phyloP scores from a whole-genome alignment of 2,329 filamentous ascomycete species.

The Aureobasidium lini region DNA sequence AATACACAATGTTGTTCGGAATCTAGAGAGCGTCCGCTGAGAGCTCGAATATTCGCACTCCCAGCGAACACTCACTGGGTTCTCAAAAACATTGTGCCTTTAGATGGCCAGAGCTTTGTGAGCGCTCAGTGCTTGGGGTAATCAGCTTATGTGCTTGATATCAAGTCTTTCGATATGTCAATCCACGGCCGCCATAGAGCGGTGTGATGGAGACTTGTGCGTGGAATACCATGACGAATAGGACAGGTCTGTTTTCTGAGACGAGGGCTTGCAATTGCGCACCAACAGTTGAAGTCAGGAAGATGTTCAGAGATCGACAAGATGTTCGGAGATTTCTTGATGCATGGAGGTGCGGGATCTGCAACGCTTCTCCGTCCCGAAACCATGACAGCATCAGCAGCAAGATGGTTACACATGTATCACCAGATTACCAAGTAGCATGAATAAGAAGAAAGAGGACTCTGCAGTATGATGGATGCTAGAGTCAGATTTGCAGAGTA shows the following conservation, averaged over 20 bases:
- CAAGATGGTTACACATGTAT: background rate
- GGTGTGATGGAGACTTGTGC: background rate
- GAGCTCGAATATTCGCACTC: too few species aligned
- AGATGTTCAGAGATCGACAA: background rate
- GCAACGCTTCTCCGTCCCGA: constrained; percentile 5
- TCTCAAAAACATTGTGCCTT: too few species aligned
- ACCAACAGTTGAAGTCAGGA: background rate
- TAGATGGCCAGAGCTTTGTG: too few species aligned
- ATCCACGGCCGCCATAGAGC: too few species aligned
- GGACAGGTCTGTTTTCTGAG: background rate
- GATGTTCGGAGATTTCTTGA: constrained; percentile 11
- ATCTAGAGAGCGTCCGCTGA: too few species aligned
- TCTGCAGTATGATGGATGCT: background rate
- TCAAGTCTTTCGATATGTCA: too few species aligned
- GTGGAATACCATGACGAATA: background rate
- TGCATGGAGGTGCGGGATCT: background rate
- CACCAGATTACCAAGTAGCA: background rate
- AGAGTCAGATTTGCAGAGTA: background rate
- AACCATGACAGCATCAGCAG: background rate
- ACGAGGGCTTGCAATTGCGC: background rate
- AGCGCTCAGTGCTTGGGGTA: too few species aligned
- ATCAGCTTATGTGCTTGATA: too few species aligned
- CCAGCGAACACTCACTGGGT: too few species aligned
- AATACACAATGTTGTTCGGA: too few species aligned
- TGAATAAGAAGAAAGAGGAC: background rate